phyloP scores from a whole-genome alignment of 2,329 filamentous ascomycete genomes.

The Ampelomyces quisqualis region DNA sequence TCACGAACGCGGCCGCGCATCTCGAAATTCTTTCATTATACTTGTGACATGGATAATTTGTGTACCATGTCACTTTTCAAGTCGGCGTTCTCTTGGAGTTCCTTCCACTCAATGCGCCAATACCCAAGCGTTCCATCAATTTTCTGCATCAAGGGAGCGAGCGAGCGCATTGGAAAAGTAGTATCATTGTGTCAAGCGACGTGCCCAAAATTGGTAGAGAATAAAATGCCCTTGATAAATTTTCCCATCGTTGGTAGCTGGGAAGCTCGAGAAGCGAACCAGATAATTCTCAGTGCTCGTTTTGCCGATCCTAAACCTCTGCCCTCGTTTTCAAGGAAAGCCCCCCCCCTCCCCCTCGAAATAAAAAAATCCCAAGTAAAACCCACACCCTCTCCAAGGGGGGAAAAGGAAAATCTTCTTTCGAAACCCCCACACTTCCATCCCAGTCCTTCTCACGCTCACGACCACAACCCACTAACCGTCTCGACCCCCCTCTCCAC shows the following conservation, averaged over 20 bases:
- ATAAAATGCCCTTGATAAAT: conserved; percentile 1
- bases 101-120: background rate
- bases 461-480: conserved; percentile 51
- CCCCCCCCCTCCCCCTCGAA: too few species aligned
- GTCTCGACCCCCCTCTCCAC: conserved; percentile 89
- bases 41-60: too few species aligned
- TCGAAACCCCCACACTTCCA: background rate
- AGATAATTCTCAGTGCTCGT: too few species aligned
- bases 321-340: too few species aligned
- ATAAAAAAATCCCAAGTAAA: too few species aligned
- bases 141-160: conserved; percentile 3
- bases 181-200: background rate
- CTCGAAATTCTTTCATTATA: too few species aligned
- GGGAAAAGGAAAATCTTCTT: too few species aligned
- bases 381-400: too few species aligned
- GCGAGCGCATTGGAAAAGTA: background rate
- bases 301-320: too few species aligned
- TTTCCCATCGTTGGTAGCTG: too few species aligned
- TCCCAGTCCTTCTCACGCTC: background rate
- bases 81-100: background rate
- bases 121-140: background rate
- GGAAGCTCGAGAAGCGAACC: too few species aligned
- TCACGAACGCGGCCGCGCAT: background rate
- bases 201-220: background rate
- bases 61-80: too few species aligned